Evolutionary conservation across 2,329 filamentous ascomycete species (phyloP), one percentile per base, ranked within the genome.

Genomic region (Claviceps spartinae): DNA sequence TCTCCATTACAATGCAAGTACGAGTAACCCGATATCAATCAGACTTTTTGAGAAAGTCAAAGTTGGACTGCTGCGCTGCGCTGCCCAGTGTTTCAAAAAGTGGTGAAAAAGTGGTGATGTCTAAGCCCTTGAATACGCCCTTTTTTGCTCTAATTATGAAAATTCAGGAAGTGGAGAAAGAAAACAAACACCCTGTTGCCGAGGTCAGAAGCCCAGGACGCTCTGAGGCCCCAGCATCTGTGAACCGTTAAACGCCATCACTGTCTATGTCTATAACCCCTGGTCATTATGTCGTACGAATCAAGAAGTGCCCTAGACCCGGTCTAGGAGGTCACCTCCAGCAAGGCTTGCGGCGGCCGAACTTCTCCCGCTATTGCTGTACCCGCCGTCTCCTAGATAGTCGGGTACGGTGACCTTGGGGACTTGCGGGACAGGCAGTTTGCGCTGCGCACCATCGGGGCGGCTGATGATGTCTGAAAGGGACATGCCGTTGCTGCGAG

Each of bases 381-480:
- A 86, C 48, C 79, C 79, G 48, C 72, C 77, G 1, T 81, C 76
- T 56, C 84, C 84, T 54, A 95, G 72, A 52, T 96, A 76, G 61
- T 96, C 91, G 60, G 91, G 86, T 5, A 94, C 84, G 2, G 86
- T 86, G 44, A 95, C 85, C 67, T 93, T 93, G 52, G 88, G 88
- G n/a, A 90, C 79, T 69, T 91, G 87, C 5, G 89, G 89, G 16
- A 95, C 86, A 0, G 91, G 91, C 18, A 97, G 75, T 69, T 97
- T 97, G 60, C 91, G 77, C 70, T 93, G 87, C 24, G 86, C 85
- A 40, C 88, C 88, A 57, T 96, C 90, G 1, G 88, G 79, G 59
- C 85, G 84, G 63, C 85, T 88, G 72, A 97, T 93, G 63, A 97
- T 97, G 66, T 97, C 91, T 54, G 83, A 86, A 60, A 97, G 83